A percentile compares a stretch with the other conserved stretches of the same genome.
phyloP scores from a whole-genome alignment of 176 grass and related monocot genomes.

The Avena eriantha region DNA sequence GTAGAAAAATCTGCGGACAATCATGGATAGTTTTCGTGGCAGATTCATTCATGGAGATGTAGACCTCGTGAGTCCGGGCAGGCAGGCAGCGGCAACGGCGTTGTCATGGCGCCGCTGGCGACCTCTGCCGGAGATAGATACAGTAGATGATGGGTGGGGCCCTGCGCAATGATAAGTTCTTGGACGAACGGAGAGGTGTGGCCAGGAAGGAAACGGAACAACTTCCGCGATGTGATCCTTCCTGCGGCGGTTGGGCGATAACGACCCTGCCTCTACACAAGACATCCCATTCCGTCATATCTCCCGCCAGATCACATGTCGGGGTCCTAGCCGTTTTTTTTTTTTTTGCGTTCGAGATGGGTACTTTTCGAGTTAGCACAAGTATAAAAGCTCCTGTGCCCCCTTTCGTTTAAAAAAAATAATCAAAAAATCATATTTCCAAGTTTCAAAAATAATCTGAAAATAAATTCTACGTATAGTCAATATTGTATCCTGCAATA shows the following conservation, averaged over 20 bases:
- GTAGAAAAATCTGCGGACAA: not conserved
- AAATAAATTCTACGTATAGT: too few species aligned
- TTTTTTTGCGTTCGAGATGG: too few species aligned
- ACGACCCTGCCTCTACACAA: not conserved
- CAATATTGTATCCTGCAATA: too few species aligned
- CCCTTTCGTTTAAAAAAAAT: too few species aligned
- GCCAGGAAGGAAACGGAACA: not conserved
- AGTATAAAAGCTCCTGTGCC: too few species aligned
- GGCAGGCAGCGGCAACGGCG: not conserved
- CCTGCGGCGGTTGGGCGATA: conserved; percentile 14
- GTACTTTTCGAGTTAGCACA: too few species aligned
- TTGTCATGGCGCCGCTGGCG: not conserved
- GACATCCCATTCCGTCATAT: not conserved
- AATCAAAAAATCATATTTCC: too few species aligned
- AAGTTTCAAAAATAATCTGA: too few species aligned
- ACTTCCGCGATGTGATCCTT: not conserved
- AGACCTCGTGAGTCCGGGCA: not conserved
- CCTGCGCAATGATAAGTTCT: conserved; percentile 26
- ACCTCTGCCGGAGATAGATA: not conserved
- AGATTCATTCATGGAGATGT: not conserved
- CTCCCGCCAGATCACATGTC: not conserved
- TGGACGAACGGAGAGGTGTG: not conserved
- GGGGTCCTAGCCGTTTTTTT: not conserved
- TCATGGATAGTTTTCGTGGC: not conserved
- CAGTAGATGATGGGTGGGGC: not conserved